Conservation (phyloP, 2,329 filamentous ascomycete species). For the Onygenales sp. region DNA sequence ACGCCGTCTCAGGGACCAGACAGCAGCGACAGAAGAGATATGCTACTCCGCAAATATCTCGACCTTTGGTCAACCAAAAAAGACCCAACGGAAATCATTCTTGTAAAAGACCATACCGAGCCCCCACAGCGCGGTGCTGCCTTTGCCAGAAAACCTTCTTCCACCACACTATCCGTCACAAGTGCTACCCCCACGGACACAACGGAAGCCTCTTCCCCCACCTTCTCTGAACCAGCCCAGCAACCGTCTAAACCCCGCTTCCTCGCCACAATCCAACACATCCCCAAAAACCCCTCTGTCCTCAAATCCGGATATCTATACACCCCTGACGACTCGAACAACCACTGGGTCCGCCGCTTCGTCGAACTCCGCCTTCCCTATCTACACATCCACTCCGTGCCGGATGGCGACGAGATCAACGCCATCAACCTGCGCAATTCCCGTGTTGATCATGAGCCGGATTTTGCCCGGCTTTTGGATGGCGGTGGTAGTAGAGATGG, state of each 20-base stretch:
- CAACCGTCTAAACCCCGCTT: conserved; percentile 51
- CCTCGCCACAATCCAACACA: conserved; percentile 64
- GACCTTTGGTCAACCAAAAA: conserved; percentile 33
- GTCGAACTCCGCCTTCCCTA: conserved; percentile 88
- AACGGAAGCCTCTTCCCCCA: conserved; percentile 3
- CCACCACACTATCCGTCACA: conserved; percentile 19
- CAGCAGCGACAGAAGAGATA: conserved; percentile 27
- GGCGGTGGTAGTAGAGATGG: conserved; percentile 18
- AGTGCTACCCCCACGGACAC: conserved; percentile 12
- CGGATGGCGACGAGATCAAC: conserved; percentile 81
- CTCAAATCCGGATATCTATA: conserved; percentile 84
- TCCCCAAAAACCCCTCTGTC: conserved; percentile 70
- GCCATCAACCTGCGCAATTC: conserved; percentile 83
- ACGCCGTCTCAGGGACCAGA: conserved; percentile 23
- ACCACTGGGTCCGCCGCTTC: conserved; percentile 83
- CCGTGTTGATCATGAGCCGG: conserved; percentile 83
- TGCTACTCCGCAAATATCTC: conserved; percentile 33
- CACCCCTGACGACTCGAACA: conserved; percentile 65
- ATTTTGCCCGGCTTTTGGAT: conserved; percentile 65
- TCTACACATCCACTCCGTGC: conserved; percentile 75
- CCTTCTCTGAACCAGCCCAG: conserved; percentile 1
- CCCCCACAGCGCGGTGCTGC: conserved; percentile 30
- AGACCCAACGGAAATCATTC: conserved; percentile 33
- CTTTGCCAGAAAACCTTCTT: conserved; percentile 15
- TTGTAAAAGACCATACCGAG: conserved; percentile 36